Percentiles rank a stretch among this genome's conserved stretches.
Evolutionary conservation across 164 flowering plant species (phyloP).

Genomic region (Sedum album): DNA sequence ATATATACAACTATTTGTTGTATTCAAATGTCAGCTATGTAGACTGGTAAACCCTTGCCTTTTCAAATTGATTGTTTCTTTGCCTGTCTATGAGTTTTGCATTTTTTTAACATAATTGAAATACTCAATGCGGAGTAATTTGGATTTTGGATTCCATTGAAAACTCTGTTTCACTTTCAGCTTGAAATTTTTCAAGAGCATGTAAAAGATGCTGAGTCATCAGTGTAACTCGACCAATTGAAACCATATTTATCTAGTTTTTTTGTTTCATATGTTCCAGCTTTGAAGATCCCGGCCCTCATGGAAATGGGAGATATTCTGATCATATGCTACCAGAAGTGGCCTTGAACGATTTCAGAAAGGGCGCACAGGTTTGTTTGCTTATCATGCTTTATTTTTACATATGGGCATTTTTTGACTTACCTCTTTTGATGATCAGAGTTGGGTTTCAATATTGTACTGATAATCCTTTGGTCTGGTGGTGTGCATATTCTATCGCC

Average conservation of each 20-base stretch:
- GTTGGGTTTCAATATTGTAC: too few relatives aligned
- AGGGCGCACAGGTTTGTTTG: too few relatives aligned
- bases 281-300: too few relatives aligned
- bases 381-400: constrained; percentile 96
- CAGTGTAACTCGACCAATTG: neutral
- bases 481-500: neutral
- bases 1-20: too few relatives aligned
- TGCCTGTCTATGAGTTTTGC: too few relatives aligned
- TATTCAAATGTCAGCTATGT: constrained; percentile 82
- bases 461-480: constrained; percentile 15
- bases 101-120: neutral
- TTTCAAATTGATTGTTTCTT: constrained; percentile 3
- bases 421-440: too few relatives aligned
- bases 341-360: too few relatives aligned
- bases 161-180: neutral
- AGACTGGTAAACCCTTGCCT: constrained; percentile 86
- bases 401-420: constrained; percentile 79
- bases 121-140: too few relatives aligned
- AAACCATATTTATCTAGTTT: neutral
- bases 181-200: neutral
- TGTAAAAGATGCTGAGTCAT: neutral
- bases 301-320: too few relatives aligned
- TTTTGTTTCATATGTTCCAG: constrained; percentile 12
- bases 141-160: neutral
- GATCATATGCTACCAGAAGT: too few relatives aligned